Evolutionary conservation across 2,329 filamentous ascomycete genomes (phyloP), one percentile per base, ranked within the genome.

Genomic region (Aphanoascus verrucosus): DNA sequence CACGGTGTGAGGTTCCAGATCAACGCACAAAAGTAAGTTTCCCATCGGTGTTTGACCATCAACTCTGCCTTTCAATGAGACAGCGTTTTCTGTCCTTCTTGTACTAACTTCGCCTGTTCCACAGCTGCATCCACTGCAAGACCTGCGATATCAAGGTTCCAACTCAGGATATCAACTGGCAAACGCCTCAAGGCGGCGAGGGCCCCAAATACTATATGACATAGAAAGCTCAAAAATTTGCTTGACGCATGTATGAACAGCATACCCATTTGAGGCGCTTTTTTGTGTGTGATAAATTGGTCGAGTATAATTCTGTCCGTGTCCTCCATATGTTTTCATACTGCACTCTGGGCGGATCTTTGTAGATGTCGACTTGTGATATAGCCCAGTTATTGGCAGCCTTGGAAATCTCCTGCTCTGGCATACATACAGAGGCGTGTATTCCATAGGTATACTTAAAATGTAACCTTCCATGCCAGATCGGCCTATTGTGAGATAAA

Each of bases 71-170:
- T 32, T 11, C 41, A 19, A 28, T 55, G 19, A 4, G 3, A 23
- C 35, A 12, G 41, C 31, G 44, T 51, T 17, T 28, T 8, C n/a
- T 23, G 48, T 15, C 37, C 20, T 38, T 49, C 19, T 44, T 23
- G n/a, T 34, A 17, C 12, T 50, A 7, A 20, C 43, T 14, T 34
- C 38, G 31, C 37, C 19, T n/a, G 12, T 49, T 47, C 41, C 41
- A 48, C 64, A 95, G 90, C 73, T 98, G 93, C 69, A 94, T 98
- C 60, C 93, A 98, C 73, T 98, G 93, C 79, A 98, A 98, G 79
- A 98, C 93, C 12, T 98, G 93, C 69, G 93, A 98, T 70, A 98
- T 98, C 74, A 98, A 98, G 75, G 91, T 88, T 14, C 93, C 93
- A 6, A 81, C 84, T 58, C 93, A 98, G 74, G 93, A 97, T 67